Percentiles rank a stretch among this genome's conserved stretches.
Evolutionary conservation across 768 basidiomycete genomes (phyloP).

Genomic region (Goffeauzyma gilvescens): DNA sequence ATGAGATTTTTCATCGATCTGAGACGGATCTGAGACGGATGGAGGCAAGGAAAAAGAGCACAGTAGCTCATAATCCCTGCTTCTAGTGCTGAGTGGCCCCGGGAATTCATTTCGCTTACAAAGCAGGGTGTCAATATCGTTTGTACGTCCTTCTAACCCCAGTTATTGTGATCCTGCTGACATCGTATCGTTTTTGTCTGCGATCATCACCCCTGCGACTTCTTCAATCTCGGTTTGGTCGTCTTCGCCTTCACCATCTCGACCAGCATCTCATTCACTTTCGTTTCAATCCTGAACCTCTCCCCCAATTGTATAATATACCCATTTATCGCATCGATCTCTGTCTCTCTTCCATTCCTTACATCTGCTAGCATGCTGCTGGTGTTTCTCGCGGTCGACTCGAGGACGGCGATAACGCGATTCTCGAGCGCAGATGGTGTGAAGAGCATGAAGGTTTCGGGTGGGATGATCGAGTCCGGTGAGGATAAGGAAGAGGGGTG

Average conservation of each 20-base stretch:
- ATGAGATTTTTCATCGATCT: no score
- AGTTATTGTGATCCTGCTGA: no score
- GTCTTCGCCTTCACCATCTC: conserved; percentile 27
- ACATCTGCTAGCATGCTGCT: conserved; percentile 69
- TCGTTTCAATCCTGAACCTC: conserved; percentile 42
- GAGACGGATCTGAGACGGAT: no score
- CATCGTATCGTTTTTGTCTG: no score
- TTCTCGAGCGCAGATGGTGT: conserved; percentile 36
- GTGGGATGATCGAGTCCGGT: not conserved
- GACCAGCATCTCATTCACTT: conserved; percentile 30
- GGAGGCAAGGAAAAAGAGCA: no score
- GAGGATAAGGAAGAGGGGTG: conserved; percentile 6
- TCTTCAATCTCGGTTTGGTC: not conserved
- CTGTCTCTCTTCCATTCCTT: conserved; percentile 43
- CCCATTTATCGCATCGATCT: conserved; percentile 67
- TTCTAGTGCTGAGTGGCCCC: no score
- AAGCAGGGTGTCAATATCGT: no score
- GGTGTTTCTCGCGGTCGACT: conserved; percentile 45
- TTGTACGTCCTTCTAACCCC: no score
- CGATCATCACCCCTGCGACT: no score
- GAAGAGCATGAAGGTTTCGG: conserved; percentile 35
- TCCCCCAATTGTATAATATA: conserved; percentile 50
- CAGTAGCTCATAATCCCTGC: no score
- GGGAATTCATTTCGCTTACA: no score
- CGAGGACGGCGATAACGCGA: conserved; percentile 45